Evolutionary conservation across 345 rosid species (phyloP).

Genomic region (Hibiscus tridactylites): DNA sequence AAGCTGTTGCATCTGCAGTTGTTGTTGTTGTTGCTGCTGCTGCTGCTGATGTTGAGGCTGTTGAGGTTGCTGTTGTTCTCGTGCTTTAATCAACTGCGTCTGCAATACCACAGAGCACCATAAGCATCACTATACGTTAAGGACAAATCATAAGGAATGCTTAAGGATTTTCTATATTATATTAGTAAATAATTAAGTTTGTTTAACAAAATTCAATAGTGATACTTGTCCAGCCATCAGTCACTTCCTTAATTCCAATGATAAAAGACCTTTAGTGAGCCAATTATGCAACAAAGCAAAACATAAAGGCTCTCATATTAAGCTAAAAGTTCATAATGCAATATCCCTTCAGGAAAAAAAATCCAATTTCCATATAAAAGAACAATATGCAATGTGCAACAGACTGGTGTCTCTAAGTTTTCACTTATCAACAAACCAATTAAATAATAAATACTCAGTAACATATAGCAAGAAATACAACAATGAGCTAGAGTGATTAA

Average conservation of each 20-base stretch:
- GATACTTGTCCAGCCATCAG: background rate
- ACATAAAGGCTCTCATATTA: background rate
- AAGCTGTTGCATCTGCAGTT: conserved; percentile 33
- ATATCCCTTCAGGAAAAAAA: background rate
- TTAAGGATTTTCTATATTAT: background rate
- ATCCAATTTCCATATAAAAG: background rate
- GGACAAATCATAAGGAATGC: background rate
- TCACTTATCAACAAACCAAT: background rate
- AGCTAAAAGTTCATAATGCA: background rate
- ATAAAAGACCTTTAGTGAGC: background rate
- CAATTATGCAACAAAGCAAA: background rate
- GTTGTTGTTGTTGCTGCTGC: conserved; percentile 29
- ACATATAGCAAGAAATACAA: too few species aligned
- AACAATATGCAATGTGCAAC: background rate
- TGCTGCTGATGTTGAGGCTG: conserved; percentile 32
- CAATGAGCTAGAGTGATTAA: too few species aligned
- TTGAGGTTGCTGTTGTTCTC: conserved; percentile 44
- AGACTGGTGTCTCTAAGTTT: background rate
- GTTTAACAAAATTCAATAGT: background rate
- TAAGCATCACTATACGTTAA: background rate
- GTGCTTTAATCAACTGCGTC: conserved; percentile 68
- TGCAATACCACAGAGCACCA: conserved; percentile 20
- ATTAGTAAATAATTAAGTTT: background rate
- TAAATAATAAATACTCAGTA: too few species aligned
- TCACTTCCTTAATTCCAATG: background rate